Base-by-base conservation (phyloP, 139 green algal species). In the Tetradesmus lagerheimii region DNA sequence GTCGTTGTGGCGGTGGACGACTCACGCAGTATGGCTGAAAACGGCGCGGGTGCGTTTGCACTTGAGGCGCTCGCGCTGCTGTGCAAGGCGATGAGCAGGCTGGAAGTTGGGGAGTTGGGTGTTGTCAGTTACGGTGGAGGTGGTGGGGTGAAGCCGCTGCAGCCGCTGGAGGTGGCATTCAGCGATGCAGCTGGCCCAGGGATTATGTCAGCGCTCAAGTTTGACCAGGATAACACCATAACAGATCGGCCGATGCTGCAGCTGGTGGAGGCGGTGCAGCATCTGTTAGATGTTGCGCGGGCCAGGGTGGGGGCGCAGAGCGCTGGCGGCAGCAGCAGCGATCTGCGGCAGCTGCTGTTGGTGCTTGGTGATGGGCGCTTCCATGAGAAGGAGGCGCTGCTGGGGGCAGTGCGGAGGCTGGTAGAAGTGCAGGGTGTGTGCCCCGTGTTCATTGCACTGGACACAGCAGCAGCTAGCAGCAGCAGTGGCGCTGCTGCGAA, bases 341-440 rank as follows among this genome's bases (percentile, higher is more conserved):
- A 94, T 37, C 93, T 99, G 80, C 93, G 97, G 71, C 98, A 99
- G 95, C 96, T 99, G 75, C 96, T 99, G 87, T 93, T 99, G n/a
- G 96, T 99, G 81, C 84, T 99, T 41, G 97, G 97, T 2, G 98
- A 99, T 86, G 98, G 98, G 16, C 94, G 97, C 45, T 99, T 99
- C 91, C 98, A 99, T 92, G 98, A 99, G 92, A 99, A 98, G 91
- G 96, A 97, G 78, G 90, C 90, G 4, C 92, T 99, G 83, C 89
- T 92, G 25, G 92, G 93, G 9, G 89, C 90, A 25, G 97, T 98
- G 89, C 90, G 93, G 5, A 92, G 94, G 76, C 88, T 95, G 20
- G 92, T 93, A 2, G 90, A 91, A 38, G 91, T 91, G 80, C 93
- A 91, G 9, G 97, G 97, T 29, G 95, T 99, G 67, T 95, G 99